Evolutionary conservation across 768 basidiomycete species (phyloP).

Genomic region (Lentinula lateritia): DNA sequence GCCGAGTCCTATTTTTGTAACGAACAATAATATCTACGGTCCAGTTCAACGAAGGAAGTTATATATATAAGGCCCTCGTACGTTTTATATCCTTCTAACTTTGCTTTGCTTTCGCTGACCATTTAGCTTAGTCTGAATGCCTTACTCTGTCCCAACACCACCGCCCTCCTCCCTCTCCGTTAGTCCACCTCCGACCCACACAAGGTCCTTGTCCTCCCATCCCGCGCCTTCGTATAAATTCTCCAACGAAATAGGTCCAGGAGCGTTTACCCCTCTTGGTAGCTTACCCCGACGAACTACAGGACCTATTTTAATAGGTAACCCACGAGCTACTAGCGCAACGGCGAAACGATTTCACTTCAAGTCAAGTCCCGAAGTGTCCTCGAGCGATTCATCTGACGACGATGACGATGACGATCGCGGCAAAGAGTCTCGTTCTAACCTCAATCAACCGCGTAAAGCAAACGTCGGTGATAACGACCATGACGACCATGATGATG

Average conservation of each 20-base stretch:
- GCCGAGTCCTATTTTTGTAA: neutral
- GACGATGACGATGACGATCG: slow-evolving; percentile 10
- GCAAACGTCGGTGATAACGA: slow-evolving; percentile 3
- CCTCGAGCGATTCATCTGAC: slow-evolving; percentile 15
- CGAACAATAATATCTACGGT: neutral
- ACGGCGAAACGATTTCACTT: slow-evolving; percentile 27
- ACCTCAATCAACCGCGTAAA: neutral
- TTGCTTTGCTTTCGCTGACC: neutral
- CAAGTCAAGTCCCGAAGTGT: slow-evolving; percentile 18
- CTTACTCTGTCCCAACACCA: neutral
- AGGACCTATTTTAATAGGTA: slow-evolving; percentile 15
- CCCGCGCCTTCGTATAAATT: neutral
- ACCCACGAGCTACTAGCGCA: slow-evolving; percentile 7
- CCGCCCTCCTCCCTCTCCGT: neutral
- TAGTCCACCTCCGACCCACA: neutral
- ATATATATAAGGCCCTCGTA: neutral
- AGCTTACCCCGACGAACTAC: slow-evolving; percentile 35
- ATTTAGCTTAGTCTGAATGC: neutral
- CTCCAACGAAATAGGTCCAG: slow-evolving; percentile 35
- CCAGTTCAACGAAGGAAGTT: neutral
- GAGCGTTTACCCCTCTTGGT: slow-evolving; percentile 44
- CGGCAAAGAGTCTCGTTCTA: slow-evolving; percentile 15
- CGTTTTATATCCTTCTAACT: neutral
- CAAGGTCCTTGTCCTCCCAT: neutral
- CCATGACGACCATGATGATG: slow-evolving; percentile 16